A percentile compares a stretch with the other conserved stretches of the same genome.
Conservation (phyloP, 78 protist species). For the slime mould (Dictyostelium discoideum) region DNA sequence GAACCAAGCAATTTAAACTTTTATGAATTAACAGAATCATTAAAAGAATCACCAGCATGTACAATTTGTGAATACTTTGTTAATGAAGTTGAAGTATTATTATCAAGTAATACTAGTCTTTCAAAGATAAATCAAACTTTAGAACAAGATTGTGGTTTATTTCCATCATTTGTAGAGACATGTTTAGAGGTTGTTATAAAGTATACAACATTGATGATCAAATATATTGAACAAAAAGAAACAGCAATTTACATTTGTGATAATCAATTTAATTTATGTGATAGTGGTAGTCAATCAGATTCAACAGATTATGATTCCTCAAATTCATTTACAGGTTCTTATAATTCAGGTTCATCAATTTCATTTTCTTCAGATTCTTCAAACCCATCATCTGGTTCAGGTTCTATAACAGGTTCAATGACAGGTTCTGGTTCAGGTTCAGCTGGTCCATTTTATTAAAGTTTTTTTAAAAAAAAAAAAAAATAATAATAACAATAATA, state of each 20-base stretch:
- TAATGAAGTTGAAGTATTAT: background rate
- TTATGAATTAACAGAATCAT: background rate
- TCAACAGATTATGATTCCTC: background rate
- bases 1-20: background rate
- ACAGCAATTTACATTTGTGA: background rate
- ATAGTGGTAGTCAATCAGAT: background rate
- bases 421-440: background rate
- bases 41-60: background rate
- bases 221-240: background rate
- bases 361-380: slow-evolving; percentile 1
- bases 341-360: background rate
- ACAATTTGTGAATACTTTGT: background rate
- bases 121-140: background rate
- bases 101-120: background rate
- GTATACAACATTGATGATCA: background rate
- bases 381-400: background rate
- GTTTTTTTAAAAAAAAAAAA: too few relatives aligned
- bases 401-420: background rate
- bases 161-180: background rate
- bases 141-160: background rate
- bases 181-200: background rate
- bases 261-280: background rate
- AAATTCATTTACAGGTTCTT: background rate
- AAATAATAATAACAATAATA: background rate
- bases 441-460: background rate